Base-by-base conservation (phyloP, 2,329 filamentous ascomycete genomes). In the Aspergillus arachidicola region DNA sequence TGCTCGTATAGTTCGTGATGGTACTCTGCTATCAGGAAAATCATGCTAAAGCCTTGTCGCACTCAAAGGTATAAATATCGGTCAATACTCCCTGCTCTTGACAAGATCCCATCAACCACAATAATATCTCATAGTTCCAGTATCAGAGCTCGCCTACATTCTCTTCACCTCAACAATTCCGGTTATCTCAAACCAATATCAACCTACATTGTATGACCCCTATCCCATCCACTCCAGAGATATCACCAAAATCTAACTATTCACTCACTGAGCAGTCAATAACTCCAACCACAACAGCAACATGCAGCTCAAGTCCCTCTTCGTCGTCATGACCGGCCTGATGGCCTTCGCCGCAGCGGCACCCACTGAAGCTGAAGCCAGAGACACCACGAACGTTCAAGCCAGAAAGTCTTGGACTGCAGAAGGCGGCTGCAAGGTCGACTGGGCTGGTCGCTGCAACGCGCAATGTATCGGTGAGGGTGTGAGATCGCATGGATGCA, bases 211-310 rank as follows among this genome's bases (percentile, higher is more conserved):
- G 19, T 43, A 43, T n/a, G 38, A 19, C 19, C 19, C 19, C 9
- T 43, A n/a, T 10, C 38, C 38, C 16, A n/a, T 43, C 0, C 0
- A 0, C 16, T n/a, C 16, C 0, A 1, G 2, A 1, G 2, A n/a
- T 9, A n/a, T n/a, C 1, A n/a, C 1, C 19, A 10, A n/a, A 43
- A 19, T 0, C 19, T 43, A n/a, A 43, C 19, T 3, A 10, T n/a
- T 43, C 11, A 7, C 12, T 1, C 4, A 9, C 10, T 2, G 6
- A 0, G 6, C 6, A 43, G 19, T n/a, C 19, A 43, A n/a, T 43
- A 19, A 32, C 6, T 6, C 0, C 36, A 41, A 6, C 7, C 4
- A 1, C 1, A 43, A 43, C 34, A n/a, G 16, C 38, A 43, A 43
- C 38, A 43, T 43, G 38, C 41, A 45, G 16, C 9, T 21, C 41